Conservation (phyloP, 805 yeast genomes). For the Yarrowia deformans region DNA sequence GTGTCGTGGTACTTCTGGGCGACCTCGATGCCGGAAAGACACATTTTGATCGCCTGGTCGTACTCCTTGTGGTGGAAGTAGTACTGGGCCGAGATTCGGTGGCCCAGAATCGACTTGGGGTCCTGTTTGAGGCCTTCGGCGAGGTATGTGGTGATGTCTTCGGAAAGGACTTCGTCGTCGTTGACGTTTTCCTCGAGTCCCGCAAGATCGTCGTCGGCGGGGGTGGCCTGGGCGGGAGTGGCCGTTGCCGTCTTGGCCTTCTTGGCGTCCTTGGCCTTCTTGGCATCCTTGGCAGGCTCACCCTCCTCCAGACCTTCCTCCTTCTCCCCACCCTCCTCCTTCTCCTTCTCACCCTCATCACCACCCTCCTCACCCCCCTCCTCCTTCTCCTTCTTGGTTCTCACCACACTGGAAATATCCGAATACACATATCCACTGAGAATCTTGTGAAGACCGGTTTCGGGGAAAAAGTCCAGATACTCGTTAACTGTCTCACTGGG, state of each 20-base stretch:
- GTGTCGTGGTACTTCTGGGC: conserved; percentile 53
- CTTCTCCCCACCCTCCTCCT: neutral
- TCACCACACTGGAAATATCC: conserved; percentile 66
- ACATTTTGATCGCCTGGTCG: conserved; percentile 64
- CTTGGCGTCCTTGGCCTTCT: conserved; percentile 11
- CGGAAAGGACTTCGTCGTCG: conserved; percentile 50
- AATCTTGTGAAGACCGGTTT: conserved; percentile 66
- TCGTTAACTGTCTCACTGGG: conserved; percentile 57
- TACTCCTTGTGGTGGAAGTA: conserved; percentile 69
- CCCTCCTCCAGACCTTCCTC: conserved; percentile 37
- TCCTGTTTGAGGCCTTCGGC: conserved; percentile 57
- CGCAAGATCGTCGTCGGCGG: conserved; percentile 42
- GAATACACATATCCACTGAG: conserved; percentile 70
- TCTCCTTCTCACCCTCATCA: conserved; percentile 42
- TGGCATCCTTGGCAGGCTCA: conserved; percentile 43
- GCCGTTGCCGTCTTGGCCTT: conserved; percentile 13
- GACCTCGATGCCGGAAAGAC: conserved; percentile 66
- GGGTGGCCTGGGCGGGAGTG: conserved; percentile 10
- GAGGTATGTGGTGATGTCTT: conserved; percentile 58
- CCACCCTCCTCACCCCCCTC: conserved; percentile 42
- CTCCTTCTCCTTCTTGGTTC: conserved; percentile 41
- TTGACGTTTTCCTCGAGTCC: conserved; percentile 45
- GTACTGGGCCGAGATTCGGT: conserved; percentile 68
- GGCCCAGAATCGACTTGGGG: conserved; percentile 61
- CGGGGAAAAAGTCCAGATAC: conserved; percentile 64